phyloP scores from a whole-genome alignment of 2,329 filamentous ascomycete genomes.

The Sarocladiaceae sp. region DNA sequence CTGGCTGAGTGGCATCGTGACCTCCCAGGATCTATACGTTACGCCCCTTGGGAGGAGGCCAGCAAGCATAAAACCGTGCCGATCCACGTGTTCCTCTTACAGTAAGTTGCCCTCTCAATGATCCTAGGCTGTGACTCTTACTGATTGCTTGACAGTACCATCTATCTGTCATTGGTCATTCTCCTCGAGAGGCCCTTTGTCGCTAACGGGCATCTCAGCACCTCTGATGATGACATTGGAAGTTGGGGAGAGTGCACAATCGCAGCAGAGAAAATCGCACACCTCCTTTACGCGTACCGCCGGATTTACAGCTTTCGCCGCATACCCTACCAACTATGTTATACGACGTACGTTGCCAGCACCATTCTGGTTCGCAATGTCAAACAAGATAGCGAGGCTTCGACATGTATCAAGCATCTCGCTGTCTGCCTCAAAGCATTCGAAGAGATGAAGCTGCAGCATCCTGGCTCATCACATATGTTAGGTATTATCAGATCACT shows the following conservation, averaged over 20 bases:
- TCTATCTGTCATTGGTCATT: constrained; percentile 27
- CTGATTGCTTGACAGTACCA: constrained; percentile 26
- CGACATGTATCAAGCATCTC: constrained; percentile 20
- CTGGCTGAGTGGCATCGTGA: background rate
- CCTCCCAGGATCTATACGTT: background rate
- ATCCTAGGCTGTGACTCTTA: background rate
- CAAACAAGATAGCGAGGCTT: constrained; percentile 17
- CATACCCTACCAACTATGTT: constrained; percentile 30
- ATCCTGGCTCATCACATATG: constrained; percentile 16
- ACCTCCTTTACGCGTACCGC: constrained; percentile 23
- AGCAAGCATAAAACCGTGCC: background rate
- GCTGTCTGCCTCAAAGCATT: constrained; percentile 16
- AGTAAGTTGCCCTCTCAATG: background rate
- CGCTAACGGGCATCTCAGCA: constrained; percentile 14
- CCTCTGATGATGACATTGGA: constrained; percentile 3
- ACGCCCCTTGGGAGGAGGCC: background rate
- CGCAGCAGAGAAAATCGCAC: constrained; percentile 29
- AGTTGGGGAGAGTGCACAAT: constrained; percentile 25
- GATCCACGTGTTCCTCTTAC: constrained; percentile 1
- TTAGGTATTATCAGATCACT: constrained; percentile 10
- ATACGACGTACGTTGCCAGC: constrained; percentile 31
- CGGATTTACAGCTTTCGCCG: constrained; percentile 23
- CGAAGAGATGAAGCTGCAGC: constrained; percentile 24
- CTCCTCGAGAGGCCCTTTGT: constrained; percentile 32
- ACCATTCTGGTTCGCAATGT: constrained; percentile 34